A percentile compares a stretch with the other conserved stretches of the same genome.
Evolutionary conservation across 352 stramenopile species (phyloP).

Genomic region (Saprolegnia parasitica): DNA sequence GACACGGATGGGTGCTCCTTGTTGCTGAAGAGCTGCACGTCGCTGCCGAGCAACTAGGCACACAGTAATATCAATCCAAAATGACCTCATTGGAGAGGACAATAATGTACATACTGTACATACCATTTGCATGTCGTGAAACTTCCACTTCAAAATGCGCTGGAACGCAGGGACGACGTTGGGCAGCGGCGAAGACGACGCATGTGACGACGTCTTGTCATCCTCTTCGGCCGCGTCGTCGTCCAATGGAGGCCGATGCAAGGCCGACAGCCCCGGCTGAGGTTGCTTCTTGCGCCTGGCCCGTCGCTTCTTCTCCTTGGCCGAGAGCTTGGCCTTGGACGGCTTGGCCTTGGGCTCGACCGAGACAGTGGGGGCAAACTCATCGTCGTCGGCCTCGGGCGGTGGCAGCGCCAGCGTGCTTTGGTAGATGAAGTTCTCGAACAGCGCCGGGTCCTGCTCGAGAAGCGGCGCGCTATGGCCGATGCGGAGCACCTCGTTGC

Average conservation of each 20-base stretch:
- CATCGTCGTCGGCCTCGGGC: constrained; percentile 24
- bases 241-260: not conserved
- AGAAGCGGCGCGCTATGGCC: not conserved
- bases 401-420: constrained; percentile 43
- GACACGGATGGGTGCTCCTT: constrained; percentile 77
- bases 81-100: no score
- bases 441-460: constrained; percentile 28
- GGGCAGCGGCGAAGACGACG: not conserved
- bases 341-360: not conserved
- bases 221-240: not conserved
- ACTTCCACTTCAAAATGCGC: constrained; percentile 82
- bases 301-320: constrained; percentile 33
- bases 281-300: constrained; percentile 37
- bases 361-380: not conserved
- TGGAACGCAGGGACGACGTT: constrained; percentile 50
- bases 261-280: not conserved
- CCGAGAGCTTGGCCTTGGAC: constrained; percentile 11
- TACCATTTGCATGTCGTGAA: constrained; percentile 84
- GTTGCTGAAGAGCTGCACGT: constrained; percentile 81
- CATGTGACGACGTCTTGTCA: not conserved
- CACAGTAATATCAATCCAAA: no score
- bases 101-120: constrained; percentile 1
- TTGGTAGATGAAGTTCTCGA: constrained; percentile 86
- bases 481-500: constrained; percentile 26
- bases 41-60: constrained; percentile 72